Evolutionary conservation across 2,329 filamentous ascomycete species (phyloP), one percentile per base, ranked within the genome.

Genomic region (Pestalotiopsis fici): DNA sequence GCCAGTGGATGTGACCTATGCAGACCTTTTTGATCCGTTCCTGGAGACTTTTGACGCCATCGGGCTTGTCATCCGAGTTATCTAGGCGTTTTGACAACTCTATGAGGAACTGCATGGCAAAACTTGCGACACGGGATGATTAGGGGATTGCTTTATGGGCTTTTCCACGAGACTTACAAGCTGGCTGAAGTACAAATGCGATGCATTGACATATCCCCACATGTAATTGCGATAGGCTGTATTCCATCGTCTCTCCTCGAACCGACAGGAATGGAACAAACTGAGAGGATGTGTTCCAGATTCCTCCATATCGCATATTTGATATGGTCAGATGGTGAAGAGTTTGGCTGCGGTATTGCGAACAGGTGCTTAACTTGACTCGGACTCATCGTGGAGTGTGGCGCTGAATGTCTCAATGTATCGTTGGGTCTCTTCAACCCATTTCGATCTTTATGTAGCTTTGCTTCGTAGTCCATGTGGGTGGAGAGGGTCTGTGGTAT

Each of bases 151-250:
- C 25, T 21, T 60, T n/a, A 4, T 35, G 27, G 15, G 5, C 57
- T 15, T 18, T 28, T n/a, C 5, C 15, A 60, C 13, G 4, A 23
- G 25, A 55, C 67, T 47, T 64, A 71, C 68, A 68, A 71, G 21
- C 69, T 69, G 9, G 67, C 63, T 3, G 64, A 66, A 13, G 60
- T 60, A 37, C 47, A 57, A 21, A 71, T 28, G 4, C 64, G 59
- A 55, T 71, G 70, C 9, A 56, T 54, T 12, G 67, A 63, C 21
- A 70, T 57, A 15, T 70, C 67, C 15, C 70, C 70, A 27, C 69
- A 71, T 13, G 59, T 71, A 2, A 71, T 27, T 11, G 65, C 67
- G 13, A 65, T n/a, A 21, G 67, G 61, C 11, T n/a, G 56, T 5
- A 65, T 27, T 13, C 23, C 43, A 25, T 62, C 47, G 21, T 12